phyloP scores from a whole-genome alignment of 495 filamentous ascomycete genomes.

The Niebla homalea region DNA sequence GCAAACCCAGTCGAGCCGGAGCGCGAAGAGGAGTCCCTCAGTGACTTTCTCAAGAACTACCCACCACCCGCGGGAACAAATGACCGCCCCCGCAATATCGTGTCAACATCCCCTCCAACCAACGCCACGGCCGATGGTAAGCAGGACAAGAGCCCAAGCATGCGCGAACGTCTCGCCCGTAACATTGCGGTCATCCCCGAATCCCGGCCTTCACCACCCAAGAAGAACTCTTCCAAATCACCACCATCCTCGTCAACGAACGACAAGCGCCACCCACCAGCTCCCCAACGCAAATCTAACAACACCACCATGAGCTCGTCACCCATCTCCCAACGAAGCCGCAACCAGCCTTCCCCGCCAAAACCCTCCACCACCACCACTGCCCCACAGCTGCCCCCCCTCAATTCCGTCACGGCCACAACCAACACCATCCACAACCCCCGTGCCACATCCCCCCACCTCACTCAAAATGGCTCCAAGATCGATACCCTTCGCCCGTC shows the following conservation, averaged over 20 bases:
- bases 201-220: slow-evolving; percentile 26
- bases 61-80: slow-evolving; percentile 51
- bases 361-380: not conserved
- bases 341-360: not conserved
- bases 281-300: slow-evolving; percentile 5
- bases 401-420: slow-evolving; percentile 15
- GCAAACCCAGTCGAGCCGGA: slow-evolving; percentile 16
- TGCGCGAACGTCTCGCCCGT: slow-evolving; percentile 10
- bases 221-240: slow-evolving; percentile 11
- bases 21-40: slow-evolving; percentile 53
- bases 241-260: not conserved
- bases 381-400: slow-evolving; percentile 12
- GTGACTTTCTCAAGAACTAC: slow-evolving; percentile 79
- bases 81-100: slow-evolving; percentile 27
- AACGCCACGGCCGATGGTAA: slow-evolving; percentile 8
- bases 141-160: not conserved
- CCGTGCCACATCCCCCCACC: slow-evolving; percentile 11
- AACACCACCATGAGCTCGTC: slow-evolving; percentile 2
- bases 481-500: slow-evolving; percentile 13
- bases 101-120: slow-evolving; percentile 35
- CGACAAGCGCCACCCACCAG: not conserved
- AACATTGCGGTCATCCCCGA: slow-evolving; percentile 34
- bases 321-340: not conserved
- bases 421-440: slow-evolving; percentile 5
- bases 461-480: slow-evolving; percentile 15